Conservation (phyloP, 2,329 filamentous ascomycete genomes). For the Penicillium psychrosexuale region DNA sequence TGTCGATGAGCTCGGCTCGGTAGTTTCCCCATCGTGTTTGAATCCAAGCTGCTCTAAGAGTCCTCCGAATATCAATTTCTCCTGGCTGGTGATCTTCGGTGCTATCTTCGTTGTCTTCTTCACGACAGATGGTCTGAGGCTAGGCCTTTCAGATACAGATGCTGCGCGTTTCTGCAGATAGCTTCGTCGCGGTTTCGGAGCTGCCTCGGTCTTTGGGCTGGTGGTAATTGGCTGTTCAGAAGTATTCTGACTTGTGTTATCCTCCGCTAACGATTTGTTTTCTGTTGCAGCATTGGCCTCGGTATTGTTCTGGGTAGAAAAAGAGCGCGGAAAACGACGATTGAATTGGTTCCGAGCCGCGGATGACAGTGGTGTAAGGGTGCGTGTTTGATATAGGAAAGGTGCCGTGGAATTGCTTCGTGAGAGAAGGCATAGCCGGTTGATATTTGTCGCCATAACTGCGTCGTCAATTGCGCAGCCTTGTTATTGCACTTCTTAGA, state of each 20-base stretch:
- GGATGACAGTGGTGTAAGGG: slow-evolving; percentile 41
- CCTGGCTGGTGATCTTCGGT: slow-evolving; percentile 21
- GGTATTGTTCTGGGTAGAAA: slow-evolving; percentile 14
- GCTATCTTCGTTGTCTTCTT: not conserved
- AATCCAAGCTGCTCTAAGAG: slow-evolving; percentile 19
- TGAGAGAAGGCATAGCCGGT: slow-evolving; percentile 28
- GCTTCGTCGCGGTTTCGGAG: slow-evolving; percentile 17
- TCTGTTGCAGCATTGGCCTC: not conserved
- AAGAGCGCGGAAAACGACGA: slow-evolving; percentile 12
- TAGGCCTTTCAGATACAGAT: slow-evolving; percentile 1
- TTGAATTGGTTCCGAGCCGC: slow-evolving; percentile 7
- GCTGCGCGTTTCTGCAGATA: slow-evolving; percentile 25
- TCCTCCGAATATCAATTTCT: slow-evolving; percentile 22
- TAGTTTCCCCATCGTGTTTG: slow-evolving; percentile 1
- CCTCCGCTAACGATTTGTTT: not conserved
- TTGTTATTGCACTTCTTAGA: not conserved
- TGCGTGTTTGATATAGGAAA: slow-evolving; percentile 71
- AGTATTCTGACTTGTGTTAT: slow-evolving; percentile 1
- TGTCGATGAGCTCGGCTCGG: not conserved
- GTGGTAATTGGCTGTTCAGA: slow-evolving; percentile 2
- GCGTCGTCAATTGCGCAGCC: not conserved
- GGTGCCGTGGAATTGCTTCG: slow-evolving; percentile 50
- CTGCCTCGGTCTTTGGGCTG: not conserved
- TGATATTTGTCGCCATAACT: slow-evolving; percentile 33
- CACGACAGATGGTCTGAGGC: not conserved